phyloP scores from a whole-genome alignment of 495 filamentous ascomycete genomes.

The Tuber aestivum region DNA sequence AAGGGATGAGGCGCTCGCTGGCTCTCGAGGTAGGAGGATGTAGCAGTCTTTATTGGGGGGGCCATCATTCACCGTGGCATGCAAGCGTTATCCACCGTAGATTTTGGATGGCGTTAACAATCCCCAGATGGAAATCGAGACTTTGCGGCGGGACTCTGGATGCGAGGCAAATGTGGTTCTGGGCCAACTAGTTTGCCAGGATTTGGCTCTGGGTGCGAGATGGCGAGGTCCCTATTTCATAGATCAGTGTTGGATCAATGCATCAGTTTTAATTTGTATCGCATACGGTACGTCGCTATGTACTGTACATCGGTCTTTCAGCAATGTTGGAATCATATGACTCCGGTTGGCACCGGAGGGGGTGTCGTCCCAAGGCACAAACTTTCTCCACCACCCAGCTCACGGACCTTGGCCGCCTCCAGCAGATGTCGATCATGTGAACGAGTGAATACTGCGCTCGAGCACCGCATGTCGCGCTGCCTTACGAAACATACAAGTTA shows the following conservation, averaged over 20 bases:
- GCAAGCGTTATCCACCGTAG: background rate
- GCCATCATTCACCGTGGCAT: background rate
- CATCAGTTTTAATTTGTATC: background rate
- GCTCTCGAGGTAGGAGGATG: conserved; percentile 59
- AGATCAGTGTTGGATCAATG: background rate
- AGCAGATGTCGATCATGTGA: background rate
- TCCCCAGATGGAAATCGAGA: background rate
- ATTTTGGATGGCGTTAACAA: background rate
- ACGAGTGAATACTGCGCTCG: background rate
- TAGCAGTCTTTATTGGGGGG: conserved; percentile 5
- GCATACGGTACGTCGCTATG: background rate
- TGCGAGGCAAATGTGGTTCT: background rate
- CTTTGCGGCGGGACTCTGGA: background rate
- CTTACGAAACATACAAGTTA: background rate
- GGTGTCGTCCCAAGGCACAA: background rate
- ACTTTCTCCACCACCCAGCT: background rate
- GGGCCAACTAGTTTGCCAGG: background rate
- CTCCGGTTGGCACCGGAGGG: background rate
- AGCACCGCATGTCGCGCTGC: background rate
- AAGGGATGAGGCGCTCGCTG: conserved; percentile 75
- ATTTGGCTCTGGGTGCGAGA: background rate
- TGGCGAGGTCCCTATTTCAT: background rate
- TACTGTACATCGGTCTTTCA: background rate
- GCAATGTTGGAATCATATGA: background rate
- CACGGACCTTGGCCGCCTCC: background rate